phyloP scores from a whole-genome alignment of 371 early-diverging fungal genomes.

The Rhizopus arrhizus region DNA sequence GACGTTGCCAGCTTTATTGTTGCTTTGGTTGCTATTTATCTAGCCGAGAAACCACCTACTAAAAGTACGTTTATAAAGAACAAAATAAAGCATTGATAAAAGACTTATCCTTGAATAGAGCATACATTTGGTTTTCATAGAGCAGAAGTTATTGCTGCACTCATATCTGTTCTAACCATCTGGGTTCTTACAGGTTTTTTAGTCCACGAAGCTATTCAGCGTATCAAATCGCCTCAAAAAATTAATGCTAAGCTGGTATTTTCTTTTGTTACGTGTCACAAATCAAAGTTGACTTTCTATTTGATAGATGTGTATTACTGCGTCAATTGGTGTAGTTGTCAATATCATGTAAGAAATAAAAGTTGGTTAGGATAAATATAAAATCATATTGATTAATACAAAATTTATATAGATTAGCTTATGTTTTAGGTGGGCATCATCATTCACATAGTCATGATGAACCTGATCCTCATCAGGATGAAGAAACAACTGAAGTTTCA shows the following conservation, averaged over 20 bases:
- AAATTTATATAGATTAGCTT: constrained; percentile 35
- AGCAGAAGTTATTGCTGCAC: constrained; percentile 84
- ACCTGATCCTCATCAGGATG: constrained; percentile 34
- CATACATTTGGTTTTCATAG: constrained; percentile 87
- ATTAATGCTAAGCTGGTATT: constrained; percentile 72
- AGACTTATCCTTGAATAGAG: constrained; percentile 17
- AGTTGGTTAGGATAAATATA: neutral
- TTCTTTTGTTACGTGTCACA: too few species aligned
- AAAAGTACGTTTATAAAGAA: constrained; percentile 37
- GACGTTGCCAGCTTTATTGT: constrained; percentile 77
- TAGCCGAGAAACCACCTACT: constrained; percentile 72
- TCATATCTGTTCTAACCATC: constrained; percentile 78
- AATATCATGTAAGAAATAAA: constrained; percentile 64
- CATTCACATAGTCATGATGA: constrained; percentile 41
- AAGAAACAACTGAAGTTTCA: constrained; percentile 27
- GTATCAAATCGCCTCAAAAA: constrained; percentile 68
- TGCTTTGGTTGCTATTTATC: constrained; percentile 70
- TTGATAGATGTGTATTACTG: constrained; percentile 68
- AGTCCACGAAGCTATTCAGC: constrained; percentile 75
- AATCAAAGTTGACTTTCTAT: neutral
- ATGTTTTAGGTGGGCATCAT: constrained; percentile 51
- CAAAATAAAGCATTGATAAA: neutral
- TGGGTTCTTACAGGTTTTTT: constrained; percentile 80
- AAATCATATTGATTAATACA: neutral
- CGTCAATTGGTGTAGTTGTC: constrained; percentile 75